Percentiles rank a stretch among this genome's conserved stretches.
phyloP scores from a whole-genome alignment of 2,329 filamentous ascomycete genomes.

The Exophiala spinifera region DNA sequence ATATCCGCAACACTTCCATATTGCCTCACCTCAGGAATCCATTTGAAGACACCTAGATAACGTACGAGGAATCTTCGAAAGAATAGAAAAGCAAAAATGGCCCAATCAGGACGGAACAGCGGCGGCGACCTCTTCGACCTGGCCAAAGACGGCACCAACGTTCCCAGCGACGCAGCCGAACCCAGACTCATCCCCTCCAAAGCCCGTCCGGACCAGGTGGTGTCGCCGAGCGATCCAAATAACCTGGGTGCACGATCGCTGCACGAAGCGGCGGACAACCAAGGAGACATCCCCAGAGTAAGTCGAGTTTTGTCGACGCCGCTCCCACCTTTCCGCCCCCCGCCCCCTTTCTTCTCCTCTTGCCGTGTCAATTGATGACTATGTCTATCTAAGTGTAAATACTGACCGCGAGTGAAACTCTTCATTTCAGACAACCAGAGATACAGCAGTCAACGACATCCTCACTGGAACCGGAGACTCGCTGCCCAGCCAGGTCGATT shows the following conservation, averaged over 20 bases:
- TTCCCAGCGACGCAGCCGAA: constrained; percentile 47
- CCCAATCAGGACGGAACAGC: constrained; percentile 30
- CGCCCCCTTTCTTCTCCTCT: too few species aligned
- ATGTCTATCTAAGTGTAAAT: too few species aligned
- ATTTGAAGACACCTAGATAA: not conserved
- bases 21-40: too few species aligned
- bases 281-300: constrained; percentile 45
- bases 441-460: constrained; percentile 39
- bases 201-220: constrained; percentile 46
- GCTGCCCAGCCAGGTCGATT: constrained; percentile 38
- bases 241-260: constrained; percentile 36
- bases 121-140: constrained; percentile 42
- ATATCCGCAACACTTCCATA: too few species aligned
- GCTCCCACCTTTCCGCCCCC: too few species aligned
- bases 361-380: too few species aligned
- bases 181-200: constrained; percentile 48
- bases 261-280: constrained; percentile 48
- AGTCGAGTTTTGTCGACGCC: too few species aligned
- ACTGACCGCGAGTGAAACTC: not conserved
- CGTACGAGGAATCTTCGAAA: not conserved
- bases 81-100: constrained; percentile 6
- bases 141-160: constrained; percentile 37
- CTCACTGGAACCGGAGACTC: constrained; percentile 42
- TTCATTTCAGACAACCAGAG: constrained; percentile 27
- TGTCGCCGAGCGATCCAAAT: constrained; percentile 36